A percentile compares a stretch with the other conserved stretches of the same genome.
Evolutionary conservation across 139 green algal genomes (phyloP).

Genomic region (Penium margaritaceum): DNA sequence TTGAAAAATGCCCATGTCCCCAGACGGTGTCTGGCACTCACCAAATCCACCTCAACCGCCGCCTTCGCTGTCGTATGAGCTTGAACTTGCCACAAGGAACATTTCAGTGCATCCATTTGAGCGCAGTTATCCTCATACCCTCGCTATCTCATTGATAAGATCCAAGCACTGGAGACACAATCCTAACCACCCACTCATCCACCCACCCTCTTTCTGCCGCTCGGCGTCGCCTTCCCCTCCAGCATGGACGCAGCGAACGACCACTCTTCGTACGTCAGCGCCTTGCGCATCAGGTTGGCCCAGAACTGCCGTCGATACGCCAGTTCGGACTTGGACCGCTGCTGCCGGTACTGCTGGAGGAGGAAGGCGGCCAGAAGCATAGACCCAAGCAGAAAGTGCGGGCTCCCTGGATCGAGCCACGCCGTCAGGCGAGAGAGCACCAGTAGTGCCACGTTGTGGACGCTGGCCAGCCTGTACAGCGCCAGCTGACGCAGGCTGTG

Average conservation of each 20-base stretch:
- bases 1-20: no score
- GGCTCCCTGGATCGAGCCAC: constrained; percentile 23
- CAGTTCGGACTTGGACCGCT: constrained; percentile 12
- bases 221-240: no score
- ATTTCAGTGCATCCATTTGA: no score
- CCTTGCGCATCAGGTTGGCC: constrained; percentile 21
- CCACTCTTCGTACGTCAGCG: constrained; percentile 41
- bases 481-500: background rate
- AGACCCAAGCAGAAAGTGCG: constrained; percentile 15
- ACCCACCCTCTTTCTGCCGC: no score
- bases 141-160: no score
- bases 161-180: no score
- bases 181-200: no score
- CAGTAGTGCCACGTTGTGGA: background rate
- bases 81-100: no score
- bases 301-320: constrained; percentile 20
- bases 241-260: constrained; percentile 27
- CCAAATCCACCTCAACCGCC: no score
- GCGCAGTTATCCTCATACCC: no score
- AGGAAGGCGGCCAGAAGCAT: constrained; percentile 10
- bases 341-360: constrained; percentile 17
- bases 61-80: no score
- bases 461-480: background rate
- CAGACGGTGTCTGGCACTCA: no score
- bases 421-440: background rate